Evolutionary conservation across 805 yeast species (phyloP).

Genomic region (Cyberlindnera subsufficiens): DNA sequence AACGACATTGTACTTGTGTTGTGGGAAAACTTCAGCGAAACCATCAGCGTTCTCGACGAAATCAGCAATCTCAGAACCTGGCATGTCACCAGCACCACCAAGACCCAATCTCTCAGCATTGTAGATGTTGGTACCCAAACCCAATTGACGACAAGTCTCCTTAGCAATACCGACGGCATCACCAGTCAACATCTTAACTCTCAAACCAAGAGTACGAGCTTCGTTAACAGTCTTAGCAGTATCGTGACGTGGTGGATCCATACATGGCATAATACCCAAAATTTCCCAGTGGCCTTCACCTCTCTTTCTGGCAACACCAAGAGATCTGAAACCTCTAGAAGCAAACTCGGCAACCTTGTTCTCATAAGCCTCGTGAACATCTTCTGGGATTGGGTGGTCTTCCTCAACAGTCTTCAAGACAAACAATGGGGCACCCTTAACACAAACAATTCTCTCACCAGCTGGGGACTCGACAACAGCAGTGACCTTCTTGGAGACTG

Average conservation of each 20-base stretch:
- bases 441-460: constrained; percentile 92
- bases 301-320: constrained; percentile 98
- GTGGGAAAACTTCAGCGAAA: constrained; percentile 98
- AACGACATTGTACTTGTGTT: constrained; percentile 94
- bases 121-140: constrained; percentile 93
- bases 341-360: constrained; percentile 97
- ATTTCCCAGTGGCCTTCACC: constrained; percentile 99
- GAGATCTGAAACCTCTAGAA: constrained; percentile 96
- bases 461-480: constrained; percentile 94
- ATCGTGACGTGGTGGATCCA: constrained; percentile 99
- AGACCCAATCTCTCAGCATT: constrained; percentile 96
- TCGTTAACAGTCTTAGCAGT: constrained; percentile 92
- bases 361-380: constrained; percentile 88
- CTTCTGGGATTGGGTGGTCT: constrained; percentile 94
- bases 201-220: constrained; percentile 86
- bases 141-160: constrained; percentile 97
- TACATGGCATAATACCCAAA: constrained; percentile 96
- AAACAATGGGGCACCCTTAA: constrained; percentile 97
- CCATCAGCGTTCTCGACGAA: constrained; percentile 97
- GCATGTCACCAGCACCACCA: constrained; percentile 89
- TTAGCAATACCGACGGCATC: constrained; percentile 98
- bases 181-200: constrained; percentile 98
- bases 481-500: constrained; percentile 94
- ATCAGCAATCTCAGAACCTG: constrained; percentile 97
- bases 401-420: constrained; percentile 95